phyloP scores from a whole-genome alignment of 345 rosid species.

The Melaleuca alternifolia region DNA sequence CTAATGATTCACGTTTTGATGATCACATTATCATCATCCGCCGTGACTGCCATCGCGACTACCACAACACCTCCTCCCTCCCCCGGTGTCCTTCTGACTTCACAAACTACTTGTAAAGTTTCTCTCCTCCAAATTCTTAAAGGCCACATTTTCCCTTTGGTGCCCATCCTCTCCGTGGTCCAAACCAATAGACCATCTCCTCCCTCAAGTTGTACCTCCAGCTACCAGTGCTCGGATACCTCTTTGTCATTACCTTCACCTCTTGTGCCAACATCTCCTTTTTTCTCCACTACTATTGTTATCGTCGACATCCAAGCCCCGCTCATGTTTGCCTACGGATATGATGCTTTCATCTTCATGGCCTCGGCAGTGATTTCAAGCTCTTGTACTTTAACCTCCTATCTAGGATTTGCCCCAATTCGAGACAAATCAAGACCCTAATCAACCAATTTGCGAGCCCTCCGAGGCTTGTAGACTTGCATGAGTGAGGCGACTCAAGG shows the following conservation, averaged over 20 bases:
- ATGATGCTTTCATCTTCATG: slow-evolving; percentile 9
- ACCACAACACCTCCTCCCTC: too few species aligned
- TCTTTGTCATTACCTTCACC: slow-evolving; percentile 41
- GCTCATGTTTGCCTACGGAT: slow-evolving; percentile 17
- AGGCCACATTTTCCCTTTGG: slow-evolving; percentile 31
- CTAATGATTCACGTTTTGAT: too few species aligned
- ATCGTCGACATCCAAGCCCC: slow-evolving; percentile 6
- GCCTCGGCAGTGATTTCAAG: slow-evolving; percentile 42
- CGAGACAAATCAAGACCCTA: slow-evolving; percentile 4
- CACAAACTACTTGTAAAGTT: slow-evolving; percentile 34
- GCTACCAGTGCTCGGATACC: slow-evolving; percentile 12
- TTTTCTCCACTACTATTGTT: slow-evolving; percentile 9
- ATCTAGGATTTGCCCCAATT: slow-evolving; percentile 12
- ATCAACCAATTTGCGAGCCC: slow-evolving; percentile 34
- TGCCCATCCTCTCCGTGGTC: slow-evolving; percentile 36
- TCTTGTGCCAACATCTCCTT: slow-evolving; percentile 38
- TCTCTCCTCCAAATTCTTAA: slow-evolving; percentile 25
- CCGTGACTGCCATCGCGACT: too few species aligned
- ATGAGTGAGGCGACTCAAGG: slow-evolving; percentile 27
- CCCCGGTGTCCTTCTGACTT: slow-evolving; percentile 37
- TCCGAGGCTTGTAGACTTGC: slow-evolving; percentile 14
- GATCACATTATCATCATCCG: too few species aligned
- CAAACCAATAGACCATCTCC: slow-evolving; percentile 10
- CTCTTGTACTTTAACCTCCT: slow-evolving; percentile 18
- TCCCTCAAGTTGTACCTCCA: slow-evolving; percentile 17